These are phyloP conservation scores for Tranzscheliella williamsii DNA, from an alignment of 1,284 basidiomycete species.

Conservation along the genomic window DNA sequence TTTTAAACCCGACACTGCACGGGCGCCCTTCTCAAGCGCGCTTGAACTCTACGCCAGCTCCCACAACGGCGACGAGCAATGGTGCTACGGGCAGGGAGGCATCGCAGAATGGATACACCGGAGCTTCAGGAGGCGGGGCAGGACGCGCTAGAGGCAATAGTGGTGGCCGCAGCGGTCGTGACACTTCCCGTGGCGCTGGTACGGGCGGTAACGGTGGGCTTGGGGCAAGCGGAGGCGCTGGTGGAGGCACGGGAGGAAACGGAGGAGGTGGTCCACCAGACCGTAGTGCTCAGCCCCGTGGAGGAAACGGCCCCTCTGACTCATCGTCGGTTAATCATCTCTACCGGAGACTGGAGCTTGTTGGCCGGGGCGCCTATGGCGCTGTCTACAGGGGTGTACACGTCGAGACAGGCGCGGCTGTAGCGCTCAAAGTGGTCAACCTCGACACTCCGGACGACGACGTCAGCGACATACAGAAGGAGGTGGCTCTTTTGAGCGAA, in stretches of 20 bases:
- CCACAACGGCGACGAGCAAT: constrained; percentile 10
- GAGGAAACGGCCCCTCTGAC: constrained; percentile 11
- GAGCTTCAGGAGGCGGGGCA: constrained; percentile 1
- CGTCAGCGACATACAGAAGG: constrained; percentile 92
- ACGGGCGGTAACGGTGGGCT: constrained; percentile 2
- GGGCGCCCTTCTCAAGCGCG: not conserved
- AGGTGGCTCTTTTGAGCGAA: constrained; percentile 88
- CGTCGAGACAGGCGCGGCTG: constrained; percentile 78
- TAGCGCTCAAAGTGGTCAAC: constrained; percentile 97
- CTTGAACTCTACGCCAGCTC: not conserved
- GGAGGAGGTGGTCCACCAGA: constrained; percentile 32
- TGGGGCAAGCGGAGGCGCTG: constrained; percentile 4
- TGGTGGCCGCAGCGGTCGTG: not conserved
- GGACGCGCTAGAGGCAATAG: constrained; percentile 8
- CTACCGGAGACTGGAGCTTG: constrained; percentile 53
- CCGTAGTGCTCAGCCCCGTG: constrained; percentile 13
- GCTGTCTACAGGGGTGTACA: constrained; percentile 66
- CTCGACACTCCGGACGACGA: constrained; percentile 90
- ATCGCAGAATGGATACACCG: not conserved
- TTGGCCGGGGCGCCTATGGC: constrained; percentile 58
- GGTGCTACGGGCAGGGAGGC: not conserved
- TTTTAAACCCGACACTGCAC: constrained; percentile 22
- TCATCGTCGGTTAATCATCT: constrained; percentile 29
- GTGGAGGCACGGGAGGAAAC: constrained; percentile 14
- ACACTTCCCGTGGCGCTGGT: not conserved